Evolutionary conservation across 306 rosid species (phyloP).

Genomic region (Sicyos baderoa): DNA sequence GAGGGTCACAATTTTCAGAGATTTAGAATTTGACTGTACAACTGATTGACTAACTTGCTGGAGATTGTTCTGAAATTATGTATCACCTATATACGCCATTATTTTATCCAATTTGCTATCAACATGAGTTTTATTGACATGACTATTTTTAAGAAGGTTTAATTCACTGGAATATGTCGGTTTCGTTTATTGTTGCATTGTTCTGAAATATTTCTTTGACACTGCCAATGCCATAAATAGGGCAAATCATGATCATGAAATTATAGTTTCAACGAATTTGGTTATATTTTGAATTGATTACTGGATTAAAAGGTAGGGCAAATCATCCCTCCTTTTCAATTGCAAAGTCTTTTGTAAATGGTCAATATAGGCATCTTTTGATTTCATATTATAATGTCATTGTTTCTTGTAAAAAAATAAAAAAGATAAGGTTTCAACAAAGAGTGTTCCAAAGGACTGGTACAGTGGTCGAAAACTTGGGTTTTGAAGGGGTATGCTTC

Average conservation of each 20-base stretch:
- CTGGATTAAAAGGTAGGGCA: too few species aligned
- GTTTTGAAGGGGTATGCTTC: too few species aligned
- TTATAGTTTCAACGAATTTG: neutral
- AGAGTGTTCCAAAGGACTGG: too few species aligned
- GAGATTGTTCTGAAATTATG: slow-evolving; percentile 19
- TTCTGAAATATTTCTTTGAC: neutral
- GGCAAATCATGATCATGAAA: neutral
- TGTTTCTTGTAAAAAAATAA: too few species aligned
- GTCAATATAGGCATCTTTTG: too few species aligned
- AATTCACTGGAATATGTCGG: slow-evolving; percentile 4
- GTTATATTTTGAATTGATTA: too few species aligned
- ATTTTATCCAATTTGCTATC: slow-evolving; percentile 14
- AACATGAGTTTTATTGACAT: slow-evolving; percentile 8
- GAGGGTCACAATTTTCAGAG: slow-evolving; percentile 12
- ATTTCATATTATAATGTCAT: too few species aligned
- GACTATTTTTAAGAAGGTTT: slow-evolving; percentile 12
- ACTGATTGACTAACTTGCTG: slow-evolving; percentile 17
- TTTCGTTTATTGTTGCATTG: neutral
- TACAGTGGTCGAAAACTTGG: too few species aligned
- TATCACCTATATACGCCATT: slow-evolving; percentile 4
- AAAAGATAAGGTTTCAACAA: too few species aligned
- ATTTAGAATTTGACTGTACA: slow-evolving; percentile 21
- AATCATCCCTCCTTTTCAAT: too few species aligned
- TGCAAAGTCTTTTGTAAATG: too few species aligned
- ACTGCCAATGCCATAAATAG: neutral